Conservation (phyloP, 2,329 filamentous ascomycete species). For the Elsinoe necatrix region DNA sequence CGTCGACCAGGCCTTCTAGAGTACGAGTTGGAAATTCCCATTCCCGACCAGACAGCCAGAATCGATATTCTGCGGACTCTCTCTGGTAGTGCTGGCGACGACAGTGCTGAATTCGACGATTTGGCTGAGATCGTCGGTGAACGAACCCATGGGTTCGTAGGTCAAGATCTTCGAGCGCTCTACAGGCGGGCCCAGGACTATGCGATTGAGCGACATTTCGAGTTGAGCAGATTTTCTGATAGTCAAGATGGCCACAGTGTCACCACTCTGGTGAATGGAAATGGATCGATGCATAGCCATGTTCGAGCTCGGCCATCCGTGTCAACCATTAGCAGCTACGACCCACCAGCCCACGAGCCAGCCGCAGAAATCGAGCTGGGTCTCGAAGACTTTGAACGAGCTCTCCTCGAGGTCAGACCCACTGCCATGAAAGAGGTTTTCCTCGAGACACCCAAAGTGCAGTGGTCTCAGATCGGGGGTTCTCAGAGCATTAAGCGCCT, state of each 20-base stretch:
- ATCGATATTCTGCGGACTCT: slow-evolving; percentile 64
- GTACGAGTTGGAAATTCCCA: slow-evolving; percentile 61
- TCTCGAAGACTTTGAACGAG: slow-evolving; percentile 52
- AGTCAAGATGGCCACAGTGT: slow-evolving; percentile 2
- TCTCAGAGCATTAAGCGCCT: slow-evolving; percentile 63
- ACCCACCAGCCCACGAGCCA: background rate
- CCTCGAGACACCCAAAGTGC: slow-evolving; percentile 75
- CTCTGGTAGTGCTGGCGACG: slow-evolving; percentile 40
- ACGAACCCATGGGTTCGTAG: slow-evolving; percentile 80
- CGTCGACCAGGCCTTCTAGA: slow-evolving; percentile 57
- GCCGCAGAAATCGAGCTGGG: slow-evolving; percentile 17
- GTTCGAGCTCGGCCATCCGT: slow-evolving; percentile 1
- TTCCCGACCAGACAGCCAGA: slow-evolving; percentile 64
- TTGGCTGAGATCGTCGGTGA: slow-evolving; percentile 56
- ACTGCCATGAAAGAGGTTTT: slow-evolving; percentile 86
- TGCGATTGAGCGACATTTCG: slow-evolving; percentile 28
- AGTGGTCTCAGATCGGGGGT: slow-evolving; percentile 82
- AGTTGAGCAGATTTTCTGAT: slow-evolving; percentile 18
- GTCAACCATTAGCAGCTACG: slow-evolving; percentile 6
- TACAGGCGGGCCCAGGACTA: slow-evolving; percentile 45
- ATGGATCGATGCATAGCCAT: slow-evolving; percentile 3
- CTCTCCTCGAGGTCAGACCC: slow-evolving; percentile 62
- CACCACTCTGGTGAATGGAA: slow-evolving; percentile 17
- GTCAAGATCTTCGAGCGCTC: slow-evolving; percentile 63
- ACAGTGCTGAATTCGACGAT: slow-evolving; percentile 31